phyloP scores from a whole-genome alignment of 2,329 filamentous ascomycete genomes.

The Didymella exigua region DNA sequence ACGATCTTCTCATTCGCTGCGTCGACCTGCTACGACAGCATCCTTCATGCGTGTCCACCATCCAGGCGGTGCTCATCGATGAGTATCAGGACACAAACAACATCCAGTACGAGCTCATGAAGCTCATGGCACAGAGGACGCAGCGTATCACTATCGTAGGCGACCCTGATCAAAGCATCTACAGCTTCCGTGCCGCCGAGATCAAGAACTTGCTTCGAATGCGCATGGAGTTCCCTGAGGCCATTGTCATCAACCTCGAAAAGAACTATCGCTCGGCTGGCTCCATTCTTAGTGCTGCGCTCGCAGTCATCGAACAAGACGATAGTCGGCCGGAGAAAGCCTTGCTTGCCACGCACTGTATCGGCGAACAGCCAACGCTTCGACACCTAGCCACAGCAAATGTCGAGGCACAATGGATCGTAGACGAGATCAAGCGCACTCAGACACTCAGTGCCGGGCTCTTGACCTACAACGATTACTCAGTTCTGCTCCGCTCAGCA shows the following conservation, averaged over 20 bases:
- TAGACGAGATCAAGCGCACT: constrained; percentile 77
- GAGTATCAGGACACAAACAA: constrained; percentile 98
- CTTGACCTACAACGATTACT: constrained; percentile 76
- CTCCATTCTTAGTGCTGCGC: constrained; percentile 77
- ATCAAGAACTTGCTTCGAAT: constrained; percentile 84
- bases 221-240: constrained; percentile 75
- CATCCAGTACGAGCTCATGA: constrained; percentile 94
- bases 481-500: constrained; percentile 85
- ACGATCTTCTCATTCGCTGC: constrained; percentile 86
- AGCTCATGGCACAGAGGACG: constrained; percentile 74
- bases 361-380: constrained; percentile 80
- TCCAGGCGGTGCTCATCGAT: constrained; percentile 90
- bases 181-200: constrained; percentile 92
- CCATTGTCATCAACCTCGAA: constrained; percentile 82
- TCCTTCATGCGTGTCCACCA: constrained; percentile 83
- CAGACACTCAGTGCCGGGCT: constrained; percentile 74
- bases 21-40: constrained; percentile 75
- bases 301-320: constrained; percentile 91
- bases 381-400: constrained; percentile 72
- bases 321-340: constrained; percentile 77
- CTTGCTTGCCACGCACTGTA: constrained; percentile 77
- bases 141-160: constrained; percentile 91
- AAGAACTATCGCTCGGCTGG: constrained; percentile 95
- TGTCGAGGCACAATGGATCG: constrained; percentile 85
- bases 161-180: constrained; percentile 97